Percentiles rank a stretch among this genome's conserved stretches.
Conservation (phyloP, 352 stramenopile species). For the Phytophthora macrochlamydospora region DNA sequence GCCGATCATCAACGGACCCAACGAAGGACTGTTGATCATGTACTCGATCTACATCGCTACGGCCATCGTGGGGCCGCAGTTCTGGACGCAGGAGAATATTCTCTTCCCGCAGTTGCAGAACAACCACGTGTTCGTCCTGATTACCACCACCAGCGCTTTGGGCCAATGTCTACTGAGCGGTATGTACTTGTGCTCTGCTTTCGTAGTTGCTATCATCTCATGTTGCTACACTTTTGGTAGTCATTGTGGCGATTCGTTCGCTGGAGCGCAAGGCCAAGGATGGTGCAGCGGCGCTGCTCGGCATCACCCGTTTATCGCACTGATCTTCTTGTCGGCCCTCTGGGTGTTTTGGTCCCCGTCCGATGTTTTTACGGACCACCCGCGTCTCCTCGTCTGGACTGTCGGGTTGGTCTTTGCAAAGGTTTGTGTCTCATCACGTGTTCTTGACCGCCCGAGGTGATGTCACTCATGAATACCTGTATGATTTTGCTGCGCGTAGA, state of each 20-base stretch:
- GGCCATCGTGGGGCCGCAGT: constrained; percentile 55
- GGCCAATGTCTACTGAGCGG: constrained; percentile 79
- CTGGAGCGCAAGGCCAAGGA: constrained; percentile 67
- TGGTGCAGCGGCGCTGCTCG: constrained; percentile 61
- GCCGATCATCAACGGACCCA: constrained; percentile 96
- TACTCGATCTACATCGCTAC: constrained; percentile 82
- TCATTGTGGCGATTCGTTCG: constrained; percentile 67
- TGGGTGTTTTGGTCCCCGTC: constrained; percentile 83
- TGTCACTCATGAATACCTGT: not conserved
- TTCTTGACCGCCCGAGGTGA: not conserved
- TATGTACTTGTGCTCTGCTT: constrained; percentile 19
- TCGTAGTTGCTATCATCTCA: constrained; percentile 1
- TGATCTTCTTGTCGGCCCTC: constrained; percentile 72
- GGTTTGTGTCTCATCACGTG: constrained; percentile 31
- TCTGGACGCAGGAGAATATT: constrained; percentile 72
- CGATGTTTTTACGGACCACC: constrained; percentile 83
- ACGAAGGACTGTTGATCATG: constrained; percentile 94
- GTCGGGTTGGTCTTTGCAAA: constrained; percentile 84
- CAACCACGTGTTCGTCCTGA: constrained; percentile 79
- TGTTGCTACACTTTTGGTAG: constrained; percentile 30
- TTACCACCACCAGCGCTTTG: constrained; percentile 67
- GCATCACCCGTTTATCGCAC: constrained; percentile 69
- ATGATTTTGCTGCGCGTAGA: constrained; percentile 38
- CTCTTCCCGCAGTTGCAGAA: constrained; percentile 74
- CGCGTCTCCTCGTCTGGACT: constrained; percentile 87